Conservation (phyloP, 176 grass and related monocot genomes). For the Aegilops speltoides region DNA sequence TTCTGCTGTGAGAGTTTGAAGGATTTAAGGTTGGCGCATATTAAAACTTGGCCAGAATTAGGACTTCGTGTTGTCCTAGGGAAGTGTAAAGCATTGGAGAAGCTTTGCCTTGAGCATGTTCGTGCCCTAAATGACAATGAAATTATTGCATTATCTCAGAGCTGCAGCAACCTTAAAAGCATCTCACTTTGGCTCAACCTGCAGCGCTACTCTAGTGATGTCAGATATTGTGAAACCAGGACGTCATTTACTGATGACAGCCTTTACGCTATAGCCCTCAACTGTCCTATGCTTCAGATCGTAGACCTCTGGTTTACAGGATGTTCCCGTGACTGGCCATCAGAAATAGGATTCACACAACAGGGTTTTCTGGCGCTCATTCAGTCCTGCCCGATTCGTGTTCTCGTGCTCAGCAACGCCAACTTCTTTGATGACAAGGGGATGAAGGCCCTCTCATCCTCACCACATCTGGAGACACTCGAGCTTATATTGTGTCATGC, state of each 20-base stretch:
- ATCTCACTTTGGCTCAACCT: conserved; percentile 2
- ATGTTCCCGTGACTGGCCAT: not conserved
- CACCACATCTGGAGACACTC: not conserved
- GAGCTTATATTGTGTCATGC: not conserved
- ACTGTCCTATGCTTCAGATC: not conserved
- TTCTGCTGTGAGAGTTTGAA: not conserved
- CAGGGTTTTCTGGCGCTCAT: not conserved
- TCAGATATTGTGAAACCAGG: not conserved
- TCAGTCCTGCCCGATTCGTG: not conserved
- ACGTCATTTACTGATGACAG: not conserved
- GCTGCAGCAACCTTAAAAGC: not conserved
- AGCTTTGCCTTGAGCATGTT: too few relatives aligned
- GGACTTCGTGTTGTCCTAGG: not conserved
- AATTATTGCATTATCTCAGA: too few relatives aligned
- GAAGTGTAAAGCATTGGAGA: not conserved
- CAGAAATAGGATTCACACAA: conserved; percentile 1
- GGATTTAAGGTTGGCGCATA: conserved; percentile 1
- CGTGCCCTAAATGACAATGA: too few relatives aligned
- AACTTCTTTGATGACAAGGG: not conserved
- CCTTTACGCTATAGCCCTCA: not conserved
- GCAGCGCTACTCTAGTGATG: not conserved
- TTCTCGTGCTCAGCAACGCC: not conserved
- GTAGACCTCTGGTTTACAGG: not conserved
- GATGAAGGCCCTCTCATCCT: not conserved
- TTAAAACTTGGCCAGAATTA: not conserved